Conservation (phyloP, 345 rosid genomes). For the Heritiera littoralis region DNA sequence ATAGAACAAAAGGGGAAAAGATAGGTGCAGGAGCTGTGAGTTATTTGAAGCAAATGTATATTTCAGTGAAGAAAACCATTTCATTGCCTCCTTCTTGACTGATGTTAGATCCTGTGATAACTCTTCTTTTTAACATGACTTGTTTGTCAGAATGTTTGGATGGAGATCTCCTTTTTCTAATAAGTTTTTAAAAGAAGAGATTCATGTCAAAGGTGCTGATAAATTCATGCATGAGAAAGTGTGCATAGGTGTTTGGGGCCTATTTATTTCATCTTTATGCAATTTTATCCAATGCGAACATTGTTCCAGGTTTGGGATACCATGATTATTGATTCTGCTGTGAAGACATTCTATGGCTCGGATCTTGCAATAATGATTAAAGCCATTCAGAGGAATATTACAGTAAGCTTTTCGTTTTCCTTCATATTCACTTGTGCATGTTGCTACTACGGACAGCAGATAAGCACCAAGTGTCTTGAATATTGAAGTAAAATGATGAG, state of each 20-base stretch:
- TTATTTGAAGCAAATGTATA: neutral
- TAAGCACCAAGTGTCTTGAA: conserved; percentile 2
- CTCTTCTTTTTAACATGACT: neutral
- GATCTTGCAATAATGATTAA: conserved; percentile 66
- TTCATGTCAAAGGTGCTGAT: neutral
- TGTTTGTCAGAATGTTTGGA: neutral
- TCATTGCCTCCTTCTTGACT: neutral
- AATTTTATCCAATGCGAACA: neutral
- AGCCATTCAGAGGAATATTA: conserved; percentile 66
- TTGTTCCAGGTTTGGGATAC: conserved; percentile 81
- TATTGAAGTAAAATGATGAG: conserved; percentile 1
- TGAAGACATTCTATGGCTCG: conserved; percentile 63
- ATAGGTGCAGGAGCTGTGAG: neutral
- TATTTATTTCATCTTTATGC: neutral
- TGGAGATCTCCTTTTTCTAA: neutral
- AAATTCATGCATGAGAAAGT: neutral
- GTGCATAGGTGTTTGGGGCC: neutral
- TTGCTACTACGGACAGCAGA: neutral
- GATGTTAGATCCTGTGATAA: neutral
- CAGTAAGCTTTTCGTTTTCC: conserved; percentile 44
- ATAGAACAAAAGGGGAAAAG: neutral
- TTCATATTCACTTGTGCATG: neutral
- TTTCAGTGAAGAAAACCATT: neutral
- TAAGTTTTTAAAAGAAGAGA: neutral
- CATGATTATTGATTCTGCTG: conserved; percentile 82